A percentile compares a stretch with the other conserved stretches of the same genome.
These are phyloP conservation scores for Trametes polyzona DNA, from an alignment of 1,284 basidiomycete genomes.

Conservation along the genomic window DNA sequence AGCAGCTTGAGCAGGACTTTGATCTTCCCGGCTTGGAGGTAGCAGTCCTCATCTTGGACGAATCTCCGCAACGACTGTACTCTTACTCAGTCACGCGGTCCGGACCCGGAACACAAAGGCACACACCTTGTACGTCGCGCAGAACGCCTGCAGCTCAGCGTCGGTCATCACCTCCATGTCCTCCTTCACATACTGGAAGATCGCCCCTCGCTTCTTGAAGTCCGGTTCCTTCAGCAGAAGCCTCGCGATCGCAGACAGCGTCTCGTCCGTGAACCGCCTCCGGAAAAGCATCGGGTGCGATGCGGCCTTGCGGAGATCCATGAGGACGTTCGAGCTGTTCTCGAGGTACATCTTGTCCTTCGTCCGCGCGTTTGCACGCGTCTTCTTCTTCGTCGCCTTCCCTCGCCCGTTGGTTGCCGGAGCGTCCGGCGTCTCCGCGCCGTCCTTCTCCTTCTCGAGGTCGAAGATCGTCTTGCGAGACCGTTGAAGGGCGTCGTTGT, in stretches of 20 bases:
- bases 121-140: constrained; percentile 78
- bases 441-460: constrained; percentile 40
- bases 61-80: constrained; percentile 79
- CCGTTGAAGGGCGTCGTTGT: constrained; percentile 82
- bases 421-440: constrained; percentile 41
- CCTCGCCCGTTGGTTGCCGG: constrained; percentile 36
- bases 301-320: constrained; percentile 96
- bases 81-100: constrained; percentile 8
- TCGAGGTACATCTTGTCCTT: constrained; percentile 77
- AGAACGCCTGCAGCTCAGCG: constrained; percentile 86
- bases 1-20: constrained; percentile 76
- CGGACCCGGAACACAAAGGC: neutral
- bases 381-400: constrained; percentile 52
- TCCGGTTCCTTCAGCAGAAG: constrained; percentile 91
- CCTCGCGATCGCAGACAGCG: constrained; percentile 76
- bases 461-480: constrained; percentile 85
- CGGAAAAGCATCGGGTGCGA: constrained; percentile 97
- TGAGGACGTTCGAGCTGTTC: constrained; percentile 88
- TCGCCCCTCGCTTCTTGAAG: constrained; percentile 78
- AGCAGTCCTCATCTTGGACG: constrained; percentile 76
- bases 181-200: constrained; percentile 85
- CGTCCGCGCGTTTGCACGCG: constrained; percentile 45
- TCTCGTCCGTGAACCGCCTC: constrained; percentile 79
- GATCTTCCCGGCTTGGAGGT: constrained; percentile 91
- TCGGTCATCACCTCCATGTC: constrained; percentile 97